Evolutionary conservation across 1,284 basidiomycete species (phyloP).

Genomic region (Earliella scabrosa): DNA sequence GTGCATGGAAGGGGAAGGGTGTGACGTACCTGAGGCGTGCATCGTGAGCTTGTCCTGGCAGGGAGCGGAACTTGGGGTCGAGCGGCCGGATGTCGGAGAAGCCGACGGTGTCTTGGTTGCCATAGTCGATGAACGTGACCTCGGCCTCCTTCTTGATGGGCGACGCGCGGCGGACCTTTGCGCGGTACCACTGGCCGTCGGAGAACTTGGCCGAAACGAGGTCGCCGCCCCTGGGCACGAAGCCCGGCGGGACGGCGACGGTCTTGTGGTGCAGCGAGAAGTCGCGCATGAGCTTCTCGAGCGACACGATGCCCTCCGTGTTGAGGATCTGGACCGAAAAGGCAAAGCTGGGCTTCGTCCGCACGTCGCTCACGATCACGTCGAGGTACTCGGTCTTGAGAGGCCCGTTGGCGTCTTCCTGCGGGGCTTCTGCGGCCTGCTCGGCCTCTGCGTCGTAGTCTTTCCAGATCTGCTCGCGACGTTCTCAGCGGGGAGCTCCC

Average conservation of each 20-base stretch:
- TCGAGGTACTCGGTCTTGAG: conserved; percentile 88
- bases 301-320: conserved; percentile 85
- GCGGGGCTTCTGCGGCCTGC: conserved; percentile 50
- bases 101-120: conserved; percentile 84
- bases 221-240: conserved; percentile 83
- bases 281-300: conserved; percentile 94
- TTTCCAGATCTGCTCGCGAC: conserved; percentile 72
- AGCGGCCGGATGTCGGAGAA: conserved; percentile 82
- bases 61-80: conserved; percentile 83
- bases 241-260: conserved; percentile 62
- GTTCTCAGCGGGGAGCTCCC: conserved; percentile 7
- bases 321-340: conserved; percentile 95
- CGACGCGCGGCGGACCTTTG: conserved; percentile 82
- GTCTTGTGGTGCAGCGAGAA: conserved; percentile 86
- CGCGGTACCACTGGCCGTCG: conserved; percentile 94
- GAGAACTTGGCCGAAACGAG: conserved; percentile 90
- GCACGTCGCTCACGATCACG: conserved; percentile 90
- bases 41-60: conserved; percentile 86
- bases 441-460: conserved; percentile 76
- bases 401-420: conserved; percentile 52
- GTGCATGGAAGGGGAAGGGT: neutral
- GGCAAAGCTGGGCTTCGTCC: conserved; percentile 72
- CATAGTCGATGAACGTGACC: conserved; percentile 88
- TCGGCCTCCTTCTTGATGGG: conserved; percentile 88
- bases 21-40: conserved; percentile 70